Evolutionary conservation across 2,329 filamentous ascomycete genomes (phyloP), one percentile per base, ranked within the genome.

Genomic region (Hypoxylon sp.): DNA sequence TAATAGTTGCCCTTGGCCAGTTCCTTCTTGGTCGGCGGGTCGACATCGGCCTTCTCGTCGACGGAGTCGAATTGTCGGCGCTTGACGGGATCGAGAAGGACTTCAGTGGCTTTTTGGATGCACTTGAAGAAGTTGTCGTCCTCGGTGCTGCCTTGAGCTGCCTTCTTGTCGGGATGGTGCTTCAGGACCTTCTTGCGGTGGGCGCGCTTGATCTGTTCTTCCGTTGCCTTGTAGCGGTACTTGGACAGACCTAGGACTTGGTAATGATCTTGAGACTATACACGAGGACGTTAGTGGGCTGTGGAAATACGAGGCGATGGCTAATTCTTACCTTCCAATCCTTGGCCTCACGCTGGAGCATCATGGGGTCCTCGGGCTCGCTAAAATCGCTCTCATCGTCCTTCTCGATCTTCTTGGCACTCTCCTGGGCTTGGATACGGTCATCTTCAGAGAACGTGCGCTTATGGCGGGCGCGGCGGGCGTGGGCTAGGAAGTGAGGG

Each of bases 121-220:
- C 97, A 99, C 88, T 99, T 99, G 92, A 99, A 99, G 87, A 99
- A 99, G 81, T 92, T 93, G 82, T 99, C 96, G 82, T 98, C 95
- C 77, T 98, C 94, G 74, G 89, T 88, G 76, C 89, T 88, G 69
- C 96, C 96, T 52, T 91, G 88, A 29, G 96, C 96, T 14, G 97
- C 96, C 86, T 97, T 97, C 91, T 99, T 99, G 82, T 99, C 96
- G 70, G 96, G 96, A 83, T 99, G 96, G 82, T 99, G 96, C 85
- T 94, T 95, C 73, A 99, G 92, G 73, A 99, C 96, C 92, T 99
- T 99, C 90, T 97, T 98, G 85, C 96, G 94, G 86, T 99, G 95
- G 74, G 97, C 96, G 76, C 93, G 93, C 88, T 98, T 98, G 87
- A 99, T 98, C 86, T 98, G 95, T 74, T 98, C 95, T 82, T 97